A percentile compares a stretch with the other conserved stretches of the same genome.
phyloP scores from a whole-genome alignment of 2,329 filamentous ascomycete species.

The Ascochyta lentis region DNA sequence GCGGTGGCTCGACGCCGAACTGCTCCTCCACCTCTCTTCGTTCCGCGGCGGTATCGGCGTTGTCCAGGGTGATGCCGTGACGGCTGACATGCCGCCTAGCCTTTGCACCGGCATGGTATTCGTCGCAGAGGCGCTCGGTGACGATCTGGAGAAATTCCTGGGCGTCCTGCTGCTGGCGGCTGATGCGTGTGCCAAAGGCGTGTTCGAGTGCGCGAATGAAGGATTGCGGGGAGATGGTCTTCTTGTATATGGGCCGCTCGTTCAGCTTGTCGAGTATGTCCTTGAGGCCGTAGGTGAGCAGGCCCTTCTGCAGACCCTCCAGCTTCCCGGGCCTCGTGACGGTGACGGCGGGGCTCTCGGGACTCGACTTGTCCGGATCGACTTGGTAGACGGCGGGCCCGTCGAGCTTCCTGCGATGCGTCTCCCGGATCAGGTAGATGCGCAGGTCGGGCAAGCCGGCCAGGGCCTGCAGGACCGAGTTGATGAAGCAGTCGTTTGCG shows the following conservation, averaged over 20 bases:
- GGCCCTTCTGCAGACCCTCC: slow-evolving; percentile 73
- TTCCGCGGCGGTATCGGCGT: slow-evolving; percentile 28
- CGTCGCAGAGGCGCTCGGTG: slow-evolving; percentile 88
- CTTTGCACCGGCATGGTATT: slow-evolving; percentile 84
- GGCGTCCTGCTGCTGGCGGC: slow-evolving; percentile 93
- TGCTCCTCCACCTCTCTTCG: slow-evolving; percentile 35
- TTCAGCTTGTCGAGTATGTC: slow-evolving; percentile 91
- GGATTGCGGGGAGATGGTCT: slow-evolving; percentile 85
- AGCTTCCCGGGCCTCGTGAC: slow-evolving; percentile 56
- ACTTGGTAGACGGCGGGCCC: slow-evolving; percentile 76
- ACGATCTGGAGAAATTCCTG: slow-evolving; percentile 97
- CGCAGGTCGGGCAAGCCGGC: slow-evolving; percentile 89
- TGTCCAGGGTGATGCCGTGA: slow-evolving; percentile 25
- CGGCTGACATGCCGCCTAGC: slow-evolving; percentile 67
- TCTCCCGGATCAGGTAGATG: slow-evolving; percentile 89
- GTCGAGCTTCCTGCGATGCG: slow-evolving; percentile 82
- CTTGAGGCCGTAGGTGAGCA: slow-evolving; percentile 87
- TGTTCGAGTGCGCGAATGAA: slow-evolving; percentile 85
- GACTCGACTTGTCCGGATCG: slow-evolving; percentile 56
- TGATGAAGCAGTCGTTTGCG: slow-evolving; percentile 86
- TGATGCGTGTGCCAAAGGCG: slow-evolving; percentile 89
- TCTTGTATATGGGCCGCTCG: slow-evolving; percentile 90
- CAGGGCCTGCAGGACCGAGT: slow-evolving; percentile 91
- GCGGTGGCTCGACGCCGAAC: slow-evolving; percentile 29
- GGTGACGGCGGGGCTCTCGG: slow-evolving; percentile 47